phyloP scores from a whole-genome alignment of 164 flowering plant genomes.

The Sextonia rubra region DNA sequence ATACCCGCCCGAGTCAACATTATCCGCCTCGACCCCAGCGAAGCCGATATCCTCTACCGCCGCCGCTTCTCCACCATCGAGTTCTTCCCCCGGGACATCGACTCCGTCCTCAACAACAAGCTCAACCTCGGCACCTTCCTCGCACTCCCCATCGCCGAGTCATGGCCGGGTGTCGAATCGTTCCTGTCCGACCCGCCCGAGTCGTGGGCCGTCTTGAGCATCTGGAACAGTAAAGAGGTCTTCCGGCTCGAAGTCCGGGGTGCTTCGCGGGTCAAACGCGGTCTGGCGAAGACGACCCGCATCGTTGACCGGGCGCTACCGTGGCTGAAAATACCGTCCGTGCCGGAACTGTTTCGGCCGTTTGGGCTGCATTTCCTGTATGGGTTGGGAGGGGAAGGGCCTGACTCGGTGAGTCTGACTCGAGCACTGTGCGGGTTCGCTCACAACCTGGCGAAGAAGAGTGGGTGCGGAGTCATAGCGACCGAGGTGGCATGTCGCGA shows the following conservation, averaged over 20 bases:
- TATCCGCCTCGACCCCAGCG: conserved; percentile 43
- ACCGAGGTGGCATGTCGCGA: conserved; percentile 74
- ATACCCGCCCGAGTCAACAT: conserved; percentile 37
- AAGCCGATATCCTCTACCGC: conserved; percentile 80
- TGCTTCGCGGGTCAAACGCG: conserved; percentile 46
- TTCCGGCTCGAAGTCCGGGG: conserved; percentile 68
- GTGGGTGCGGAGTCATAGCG: conserved; percentile 74
- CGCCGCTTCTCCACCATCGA: conserved; percentile 72
- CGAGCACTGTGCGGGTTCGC: conserved; percentile 61
- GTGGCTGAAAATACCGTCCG: conserved; percentile 69
- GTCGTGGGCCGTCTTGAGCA: conserved; percentile 84
- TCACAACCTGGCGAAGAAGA: conserved; percentile 69
- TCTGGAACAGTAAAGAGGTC: conserved; percentile 79
- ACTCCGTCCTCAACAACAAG: conserved; percentile 56
- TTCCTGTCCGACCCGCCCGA: conserved; percentile 65
- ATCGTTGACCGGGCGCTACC: conserved; percentile 63
- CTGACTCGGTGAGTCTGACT: conserved; percentile 34
- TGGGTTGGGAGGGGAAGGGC: conserved; percentile 87
- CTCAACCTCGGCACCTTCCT: conserved; percentile 81
- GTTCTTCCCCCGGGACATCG: conserved; percentile 95
- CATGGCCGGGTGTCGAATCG: conserved; percentile 40
- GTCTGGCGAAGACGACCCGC: conserved; percentile 55
- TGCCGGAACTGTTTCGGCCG: conserved; percentile 77
- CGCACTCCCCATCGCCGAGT: conserved; percentile 38
- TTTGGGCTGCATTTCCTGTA: conserved; percentile 83